A percentile compares a stretch with the other conserved stretches of the same genome.
Conservation (phyloP, 2,329 filamentous ascomycete genomes). For the Fusarium nygamai region DNA sequence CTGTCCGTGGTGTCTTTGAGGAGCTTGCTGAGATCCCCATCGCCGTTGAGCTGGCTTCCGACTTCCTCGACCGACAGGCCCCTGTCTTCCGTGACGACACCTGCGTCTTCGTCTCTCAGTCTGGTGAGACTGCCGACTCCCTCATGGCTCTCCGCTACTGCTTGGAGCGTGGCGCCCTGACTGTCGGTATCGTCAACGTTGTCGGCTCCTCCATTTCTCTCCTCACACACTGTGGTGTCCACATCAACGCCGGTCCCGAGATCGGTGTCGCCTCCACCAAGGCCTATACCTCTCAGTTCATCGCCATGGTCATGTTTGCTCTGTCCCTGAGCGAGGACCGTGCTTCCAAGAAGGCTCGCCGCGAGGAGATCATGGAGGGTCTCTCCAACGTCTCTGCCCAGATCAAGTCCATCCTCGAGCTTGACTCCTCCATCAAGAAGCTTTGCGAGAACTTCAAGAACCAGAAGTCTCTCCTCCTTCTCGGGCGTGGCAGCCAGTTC, state of each 20-base stretch:
- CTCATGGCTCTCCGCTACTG: slow-evolving; percentile 98
- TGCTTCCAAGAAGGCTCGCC: slow-evolving; percentile 89
- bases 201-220: slow-evolving; percentile 99
- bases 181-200: slow-evolving; percentile 98
- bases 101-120: slow-evolving; percentile 98
- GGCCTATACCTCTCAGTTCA: slow-evolving; percentile 98
- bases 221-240: slow-evolving; percentile 98
- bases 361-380: slow-evolving; percentile 96
- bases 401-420: slow-evolving; percentile 90
- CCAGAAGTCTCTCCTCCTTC: slow-evolving; percentile 93
- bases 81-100: slow-evolving; percentile 99
- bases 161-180: slow-evolving; percentile 94
- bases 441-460: slow-evolving; percentile 95
- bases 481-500: slow-evolving; percentile 96
- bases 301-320: slow-evolving; percentile 99
- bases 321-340: slow-evolving; percentile 96
- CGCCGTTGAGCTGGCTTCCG: slow-evolving; percentile 93
- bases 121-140: slow-evolving; percentile 97
- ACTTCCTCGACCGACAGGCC: slow-evolving; percentile 96
- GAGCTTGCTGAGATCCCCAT: slow-evolving; percentile 98
- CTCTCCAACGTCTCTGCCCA: slow-evolving; percentile 87
- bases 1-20: slow-evolving; percentile 96
- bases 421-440: slow-evolving; percentile 93
- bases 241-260: slow-evolving; percentile 98
- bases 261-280: slow-evolving; percentile 99